These are phyloP conservation scores for Epichloe brachyelytri DNA, from an alignment of 2,329 filamentous ascomycete species.

Conservation along the genomic window DNA sequence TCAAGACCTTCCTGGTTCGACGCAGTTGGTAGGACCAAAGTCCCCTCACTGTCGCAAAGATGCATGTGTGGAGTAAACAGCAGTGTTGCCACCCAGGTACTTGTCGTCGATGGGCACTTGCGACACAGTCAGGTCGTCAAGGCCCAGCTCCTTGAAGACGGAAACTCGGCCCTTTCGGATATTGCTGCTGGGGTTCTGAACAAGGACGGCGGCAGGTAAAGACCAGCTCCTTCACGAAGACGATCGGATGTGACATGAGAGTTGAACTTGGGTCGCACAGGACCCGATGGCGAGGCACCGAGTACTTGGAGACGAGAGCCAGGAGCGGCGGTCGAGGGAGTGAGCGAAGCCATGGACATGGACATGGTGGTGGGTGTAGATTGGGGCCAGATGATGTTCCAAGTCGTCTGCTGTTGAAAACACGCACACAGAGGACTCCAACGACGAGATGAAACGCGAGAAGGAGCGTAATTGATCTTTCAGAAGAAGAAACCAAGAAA, in stretches of 20 bases:
- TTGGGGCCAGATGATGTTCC: background rate
- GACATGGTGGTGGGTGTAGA: background rate
- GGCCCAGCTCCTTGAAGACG: constrained; percentile 38
- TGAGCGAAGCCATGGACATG: constrained; percentile 1
- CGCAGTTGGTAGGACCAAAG: background rate
- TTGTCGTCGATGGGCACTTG: background rate
- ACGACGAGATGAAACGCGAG: too few species aligned
- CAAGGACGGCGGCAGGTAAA: constrained; percentile 22
- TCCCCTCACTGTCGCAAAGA: background rate
- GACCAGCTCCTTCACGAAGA: constrained; percentile 32
- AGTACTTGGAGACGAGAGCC: constrained; percentile 2
- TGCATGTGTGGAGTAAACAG: background rate
- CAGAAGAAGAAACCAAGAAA: too few species aligned
- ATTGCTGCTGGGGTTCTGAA: constrained; percentile 29
- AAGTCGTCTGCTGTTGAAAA: too few species aligned
- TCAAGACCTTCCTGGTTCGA: background rate
- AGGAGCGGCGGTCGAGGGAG: background rate
- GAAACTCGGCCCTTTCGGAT: constrained; percentile 38
- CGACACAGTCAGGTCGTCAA: constrained; percentile 18
- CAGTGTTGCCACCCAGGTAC: background rate
- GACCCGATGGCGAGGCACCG: constrained; percentile 2
- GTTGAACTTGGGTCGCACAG: constrained; percentile 35
- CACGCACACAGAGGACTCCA: too few species aligned
- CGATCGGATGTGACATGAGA: constrained; percentile 37
- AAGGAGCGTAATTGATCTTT: too few species aligned